Evolutionary conservation across 306 rosid genomes (phyloP).

Genomic region (Oxytropis ochrocephala): DNA sequence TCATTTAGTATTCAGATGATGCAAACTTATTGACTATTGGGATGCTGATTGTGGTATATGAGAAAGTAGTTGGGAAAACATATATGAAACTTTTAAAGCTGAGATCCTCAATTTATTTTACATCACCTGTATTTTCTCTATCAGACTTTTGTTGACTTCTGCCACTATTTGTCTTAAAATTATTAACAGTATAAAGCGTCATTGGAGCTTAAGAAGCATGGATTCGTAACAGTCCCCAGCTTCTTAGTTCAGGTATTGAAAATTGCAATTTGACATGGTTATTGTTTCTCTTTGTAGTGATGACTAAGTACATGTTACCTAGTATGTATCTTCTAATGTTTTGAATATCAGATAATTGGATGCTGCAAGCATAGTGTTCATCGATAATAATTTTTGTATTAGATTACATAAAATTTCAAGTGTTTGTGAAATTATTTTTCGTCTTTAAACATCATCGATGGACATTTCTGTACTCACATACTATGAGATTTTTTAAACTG

Average conservation of each 20-base stretch:
- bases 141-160: not conserved
- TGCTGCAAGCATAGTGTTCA: slow-evolving; percentile 7
- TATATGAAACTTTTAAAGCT: not conserved
- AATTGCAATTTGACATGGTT: slow-evolving; percentile 3
- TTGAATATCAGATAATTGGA: not conserved
- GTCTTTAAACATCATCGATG: not conserved
- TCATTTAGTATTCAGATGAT: not conserved
- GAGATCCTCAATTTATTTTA: slow-evolving; percentile 1
- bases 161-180: slow-evolving; percentile 13
- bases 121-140: not conserved
- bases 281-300: slow-evolving; percentile 4
- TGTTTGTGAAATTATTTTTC: not conserved
- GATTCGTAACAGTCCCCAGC: slow-evolving; percentile 66
- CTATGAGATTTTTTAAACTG: slow-evolving; percentile 3
- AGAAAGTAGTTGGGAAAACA: not conserved
- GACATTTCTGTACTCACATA: not conserved
- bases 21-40: not conserved
- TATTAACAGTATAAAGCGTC: slow-evolving; percentile 82
- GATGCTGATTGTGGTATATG: not conserved
- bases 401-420: not conserved
- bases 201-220: slow-evolving; percentile 60
- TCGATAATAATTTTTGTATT: not conserved
- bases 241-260: slow-evolving; percentile 68
- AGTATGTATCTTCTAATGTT: not conserved
- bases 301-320: not conserved